Percentiles rank a stretch among this genome's conserved stretches.
Evolutionary conservation across 805 yeast genomes (phyloP).

Genomic region (Brettanomyces nanus): DNA sequence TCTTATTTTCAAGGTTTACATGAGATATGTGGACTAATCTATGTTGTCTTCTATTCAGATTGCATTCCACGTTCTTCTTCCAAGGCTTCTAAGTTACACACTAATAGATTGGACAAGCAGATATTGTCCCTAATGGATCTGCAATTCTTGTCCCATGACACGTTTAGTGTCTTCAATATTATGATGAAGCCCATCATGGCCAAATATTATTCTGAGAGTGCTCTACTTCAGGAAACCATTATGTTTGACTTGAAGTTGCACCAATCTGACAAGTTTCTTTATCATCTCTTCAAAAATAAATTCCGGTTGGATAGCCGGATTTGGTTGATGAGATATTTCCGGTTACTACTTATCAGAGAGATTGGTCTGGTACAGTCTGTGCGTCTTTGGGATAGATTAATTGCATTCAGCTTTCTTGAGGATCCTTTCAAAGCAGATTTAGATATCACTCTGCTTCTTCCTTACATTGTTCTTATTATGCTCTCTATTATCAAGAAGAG

Average conservation of each 20-base stretch:
- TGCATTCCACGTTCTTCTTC: slow-evolving; percentile 17
- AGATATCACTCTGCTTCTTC: slow-evolving; percentile 29
- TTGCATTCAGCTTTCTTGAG: slow-evolving; percentile 23
- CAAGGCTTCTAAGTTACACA: not conserved
- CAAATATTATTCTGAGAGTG: slow-evolving; percentile 30
- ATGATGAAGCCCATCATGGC: slow-evolving; percentile 30
- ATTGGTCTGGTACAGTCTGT: slow-evolving; percentile 31
- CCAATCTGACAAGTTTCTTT: slow-evolving; percentile 42
- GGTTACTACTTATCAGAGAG: slow-evolving; percentile 40
- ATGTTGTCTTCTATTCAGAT: slow-evolving; percentile 32
- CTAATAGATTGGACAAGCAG: slow-evolving; percentile 2
- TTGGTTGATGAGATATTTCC: slow-evolving; percentile 46
- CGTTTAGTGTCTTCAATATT: slow-evolving; percentile 34
- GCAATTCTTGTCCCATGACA: slow-evolving; percentile 7
- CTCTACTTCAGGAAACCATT: slow-evolving; percentile 38
- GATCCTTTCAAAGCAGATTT: slow-evolving; percentile 5
- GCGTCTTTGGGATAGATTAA: slow-evolving; percentile 42
- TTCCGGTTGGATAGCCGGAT: slow-evolving; percentile 40
- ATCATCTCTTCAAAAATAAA: slow-evolving; percentile 36
- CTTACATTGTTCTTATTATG: slow-evolving; percentile 34
- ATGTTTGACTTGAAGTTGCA: slow-evolving; percentile 39
- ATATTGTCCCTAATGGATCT: slow-evolving; percentile 16
- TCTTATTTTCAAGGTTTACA: slow-evolving; percentile 45
- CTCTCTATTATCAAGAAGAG: slow-evolving; percentile 35
- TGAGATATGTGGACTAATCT: slow-evolving; percentile 43